These are phyloP conservation scores for Pseudognaphalium luteoalbum DNA, from an alignment of 129 eudicot species.

Conservation along the genomic window DNA sequence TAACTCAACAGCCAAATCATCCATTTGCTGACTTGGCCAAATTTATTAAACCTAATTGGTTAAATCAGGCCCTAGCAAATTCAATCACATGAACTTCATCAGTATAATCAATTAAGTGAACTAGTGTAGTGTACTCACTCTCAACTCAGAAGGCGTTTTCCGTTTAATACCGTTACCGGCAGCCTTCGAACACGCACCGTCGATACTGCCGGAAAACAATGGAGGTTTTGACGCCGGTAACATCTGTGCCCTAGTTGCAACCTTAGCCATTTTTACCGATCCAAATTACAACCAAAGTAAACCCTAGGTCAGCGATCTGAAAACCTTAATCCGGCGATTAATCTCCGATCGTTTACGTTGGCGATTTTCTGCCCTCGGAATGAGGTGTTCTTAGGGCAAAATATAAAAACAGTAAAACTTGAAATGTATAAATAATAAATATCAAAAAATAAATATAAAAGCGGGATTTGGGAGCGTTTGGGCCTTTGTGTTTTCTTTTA, in stretches of 20 bases:
- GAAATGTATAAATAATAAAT: neutral
- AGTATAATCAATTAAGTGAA: neutral
- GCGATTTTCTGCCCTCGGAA: slow-evolving; percentile 28
- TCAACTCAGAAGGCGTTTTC: slow-evolving; percentile 92
- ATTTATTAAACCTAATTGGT: neutral
- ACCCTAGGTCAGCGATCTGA: slow-evolving; percentile 10
- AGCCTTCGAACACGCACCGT: slow-evolving; percentile 43
- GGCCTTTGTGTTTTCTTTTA: slow-evolving; percentile 23
- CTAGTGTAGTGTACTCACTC: slow-evolving; percentile 46
- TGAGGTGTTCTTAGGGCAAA: slow-evolving; percentile 48
- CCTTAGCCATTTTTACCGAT: slow-evolving; percentile 60
- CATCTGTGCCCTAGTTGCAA: slow-evolving; percentile 60
- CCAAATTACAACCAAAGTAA: slow-evolving; percentile 15
- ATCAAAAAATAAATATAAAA: neutral
- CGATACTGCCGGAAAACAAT: slow-evolving; percentile 38
- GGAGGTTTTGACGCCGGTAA: slow-evolving; percentile 38
- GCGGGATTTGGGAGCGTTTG: slow-evolving; percentile 30
- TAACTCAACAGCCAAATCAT: neutral
- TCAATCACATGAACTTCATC: neutral
- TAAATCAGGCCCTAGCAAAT: neutral
- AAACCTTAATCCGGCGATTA: neutral
- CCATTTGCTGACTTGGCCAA: neutral
- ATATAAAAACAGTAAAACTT: neutral
- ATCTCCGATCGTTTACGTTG: neutral
- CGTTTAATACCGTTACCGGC: slow-evolving; percentile 46